Conservation (phyloP, 331 rosid genomes). For the Phaseolus coccineus region DNA sequence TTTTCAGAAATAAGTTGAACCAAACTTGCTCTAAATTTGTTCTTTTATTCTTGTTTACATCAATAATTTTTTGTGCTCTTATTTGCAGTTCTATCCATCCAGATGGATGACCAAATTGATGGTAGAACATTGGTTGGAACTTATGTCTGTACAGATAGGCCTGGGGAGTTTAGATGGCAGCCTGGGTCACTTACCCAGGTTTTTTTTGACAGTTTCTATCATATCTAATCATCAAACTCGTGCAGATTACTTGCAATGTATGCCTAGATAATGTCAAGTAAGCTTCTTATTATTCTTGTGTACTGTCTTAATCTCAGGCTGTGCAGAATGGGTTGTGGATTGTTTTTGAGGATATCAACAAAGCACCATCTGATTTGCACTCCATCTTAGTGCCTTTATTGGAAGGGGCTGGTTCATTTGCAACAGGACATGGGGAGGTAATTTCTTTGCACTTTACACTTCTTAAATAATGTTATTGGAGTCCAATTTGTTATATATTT, state of each 20-base stretch:
- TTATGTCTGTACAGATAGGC: constrained; percentile 82
- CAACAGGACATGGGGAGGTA: constrained; percentile 91
- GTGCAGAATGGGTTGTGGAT: constrained; percentile 90
- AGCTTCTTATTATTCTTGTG: constrained; percentile 27
- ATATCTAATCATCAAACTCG: background rate
- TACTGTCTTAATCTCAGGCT: constrained; percentile 60
- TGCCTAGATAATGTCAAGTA: background rate
- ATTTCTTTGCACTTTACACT: constrained; percentile 8
- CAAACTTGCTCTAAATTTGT: background rate
- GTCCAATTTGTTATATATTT: background rate
- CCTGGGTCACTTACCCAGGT: constrained; percentile 98
- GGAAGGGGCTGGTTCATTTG: constrained; percentile 72
- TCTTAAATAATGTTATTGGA: background rate
- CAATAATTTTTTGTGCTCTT: constrained; percentile 24
- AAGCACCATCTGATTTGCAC: constrained; percentile 92
- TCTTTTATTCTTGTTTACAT: background rate
- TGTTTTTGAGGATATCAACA: constrained; percentile 90
- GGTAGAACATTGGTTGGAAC: constrained; percentile 86
- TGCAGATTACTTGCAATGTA: background rate
- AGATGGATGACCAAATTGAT: constrained; percentile 97
- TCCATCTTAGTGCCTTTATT: constrained; percentile 75
- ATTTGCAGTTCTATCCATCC: constrained; percentile 78
- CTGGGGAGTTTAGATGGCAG: constrained; percentile 98
- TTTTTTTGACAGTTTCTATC: constrained; percentile 38
- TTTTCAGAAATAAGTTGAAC: background rate